Evolutionary conservation across 768 basidiomycete genomes (phyloP).

Genomic region (Rhodosporidiobolus sp.): DNA sequence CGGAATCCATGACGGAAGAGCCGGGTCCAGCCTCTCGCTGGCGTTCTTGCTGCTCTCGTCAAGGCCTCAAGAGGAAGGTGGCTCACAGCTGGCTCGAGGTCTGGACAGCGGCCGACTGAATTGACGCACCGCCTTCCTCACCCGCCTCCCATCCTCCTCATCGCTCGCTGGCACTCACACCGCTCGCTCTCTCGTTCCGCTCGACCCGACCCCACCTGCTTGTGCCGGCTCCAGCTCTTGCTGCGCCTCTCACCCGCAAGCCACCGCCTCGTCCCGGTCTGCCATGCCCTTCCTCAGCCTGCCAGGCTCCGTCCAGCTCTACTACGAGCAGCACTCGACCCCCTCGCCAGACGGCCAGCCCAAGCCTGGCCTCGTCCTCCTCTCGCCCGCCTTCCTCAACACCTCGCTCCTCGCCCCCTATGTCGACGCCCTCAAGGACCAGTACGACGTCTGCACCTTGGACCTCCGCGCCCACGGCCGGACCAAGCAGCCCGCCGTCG

Average conservation of each 20-base stretch:
- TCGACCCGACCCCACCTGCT: neutral
- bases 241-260: no score
- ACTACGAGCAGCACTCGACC: constrained; percentile 16
- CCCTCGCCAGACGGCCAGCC: neutral
- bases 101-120: no score
- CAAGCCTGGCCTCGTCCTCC: constrained; percentile 5
- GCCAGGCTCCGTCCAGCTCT: constrained; percentile 11
- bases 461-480: constrained; percentile 12
- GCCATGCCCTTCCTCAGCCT: constrained; percentile 15
- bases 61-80: no score
- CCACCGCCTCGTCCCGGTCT: neutral
- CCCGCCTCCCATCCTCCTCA: no score
- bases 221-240: no score
- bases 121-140: no score
- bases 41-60: neutral
- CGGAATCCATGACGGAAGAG: no score
- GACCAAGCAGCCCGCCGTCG: neutral
- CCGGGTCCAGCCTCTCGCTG: no score
- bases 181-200: no score
- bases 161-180: no score
- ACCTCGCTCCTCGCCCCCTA: neutral
- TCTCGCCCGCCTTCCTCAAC: constrained; percentile 15
- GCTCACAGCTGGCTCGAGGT: no score
- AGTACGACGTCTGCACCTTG: constrained; percentile 1
- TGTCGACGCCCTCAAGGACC: constrained; percentile 5